Conservation (phyloP, 1,284 basidiomycete species). For the Pisolithus thermaeus region DNA sequence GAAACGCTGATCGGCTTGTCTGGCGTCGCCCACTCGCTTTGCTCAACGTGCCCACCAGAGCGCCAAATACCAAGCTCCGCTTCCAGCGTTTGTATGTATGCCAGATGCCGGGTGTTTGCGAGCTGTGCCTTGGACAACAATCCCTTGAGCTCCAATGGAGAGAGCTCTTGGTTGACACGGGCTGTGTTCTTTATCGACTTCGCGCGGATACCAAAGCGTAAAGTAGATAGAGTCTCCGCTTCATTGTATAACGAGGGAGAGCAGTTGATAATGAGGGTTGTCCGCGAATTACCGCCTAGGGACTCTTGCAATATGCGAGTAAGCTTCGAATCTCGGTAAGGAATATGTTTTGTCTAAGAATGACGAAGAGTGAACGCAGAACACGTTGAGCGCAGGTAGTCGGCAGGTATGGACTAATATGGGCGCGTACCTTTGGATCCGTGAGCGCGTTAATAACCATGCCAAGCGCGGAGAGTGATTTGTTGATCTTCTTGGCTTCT, state of each 20-base stretch:
- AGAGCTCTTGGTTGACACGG: conserved; percentile 96
- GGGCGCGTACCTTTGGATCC: conserved; percentile 78
- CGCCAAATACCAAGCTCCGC: conserved; percentile 92
- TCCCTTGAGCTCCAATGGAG: conserved; percentile 92
- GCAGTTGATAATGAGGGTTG: conserved; percentile 98
- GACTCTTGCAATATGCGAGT: conserved; percentile 99
- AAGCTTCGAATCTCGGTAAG: conserved; percentile 98
- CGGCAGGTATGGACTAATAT: not conserved
- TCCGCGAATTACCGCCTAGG: conserved; percentile 97
- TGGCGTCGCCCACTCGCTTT: conserved; percentile 76
- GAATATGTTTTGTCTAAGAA: conserved; percentile 87
- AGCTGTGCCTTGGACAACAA: conserved; percentile 88
- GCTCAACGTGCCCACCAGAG: conserved; percentile 80
- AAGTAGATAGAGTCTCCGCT: conserved; percentile 92
- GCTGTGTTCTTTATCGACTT: conserved; percentile 99
- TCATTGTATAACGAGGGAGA: conserved; percentile 98
- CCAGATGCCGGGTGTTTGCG: conserved; percentile 78
- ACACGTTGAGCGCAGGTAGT: conserved; percentile 4
- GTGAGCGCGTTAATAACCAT: conserved; percentile 99
- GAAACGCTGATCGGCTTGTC: conserved; percentile 47
- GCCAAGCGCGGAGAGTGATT: conserved; percentile 93
- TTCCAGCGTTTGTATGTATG: conserved; percentile 87
- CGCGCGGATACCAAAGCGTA: conserved; percentile 97
- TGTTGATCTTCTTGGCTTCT: conserved; percentile 99
- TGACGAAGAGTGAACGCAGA: conserved; percentile 4